Base-by-base conservation (phyloP, 495 filamentous ascomycete genomes). In the Echria macrotheca region DNA sequence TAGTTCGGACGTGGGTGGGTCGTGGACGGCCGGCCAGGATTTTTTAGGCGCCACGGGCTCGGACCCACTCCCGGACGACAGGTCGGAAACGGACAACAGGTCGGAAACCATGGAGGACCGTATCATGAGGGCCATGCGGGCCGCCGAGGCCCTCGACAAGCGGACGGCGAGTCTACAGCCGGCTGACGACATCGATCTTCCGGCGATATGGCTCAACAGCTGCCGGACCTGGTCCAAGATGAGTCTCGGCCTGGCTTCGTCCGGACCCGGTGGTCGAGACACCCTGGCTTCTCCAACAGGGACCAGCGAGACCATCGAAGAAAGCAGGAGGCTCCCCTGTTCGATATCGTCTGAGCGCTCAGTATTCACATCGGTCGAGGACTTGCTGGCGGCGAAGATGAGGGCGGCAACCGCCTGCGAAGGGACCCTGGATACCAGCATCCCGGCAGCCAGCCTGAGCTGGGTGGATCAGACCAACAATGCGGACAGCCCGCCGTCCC, bases 131-230 rank as follows among this genome's bases (percentile, higher is more conserved):
- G 72, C 73, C 24, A 76, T 77, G 74, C 67, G 69, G 50, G 72
- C 69, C 6, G 73, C 74, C 3, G 74, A 77, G 29, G 67, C 63
- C n/a, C 67, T 77, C 6, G 70, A 76, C 55, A 59, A 56, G 26
- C 59, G 72, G 42, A 77, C 72, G 1, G 65, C 54, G 6, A 53
- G 75, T 9, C 71, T 77, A 44, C 56, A 68, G 0, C 33, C 28
- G 1, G 60, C 44, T 21, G 42, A 65, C 15, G 63, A 70, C 29
- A 33, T 73, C 29, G 70, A 71, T 37, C 61, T 71, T 11, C 64
- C 64, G 0, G 42, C 57, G 28, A 52, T 44, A 38, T 44, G 54
- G 35, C 39, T 55, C 15, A 49, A 49, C 24, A 57, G 29, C 31
- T 31, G 44, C 22, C 47, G 41, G 23, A 42, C 31, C 14, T 52